Percentiles rank a stretch among this genome's conserved stretches.
These are phyloP conservation scores for Scedosporium apiospermum DNA, from an alignment of 2,329 filamentous ascomycete species.

Conservation along the genomic window DNA sequence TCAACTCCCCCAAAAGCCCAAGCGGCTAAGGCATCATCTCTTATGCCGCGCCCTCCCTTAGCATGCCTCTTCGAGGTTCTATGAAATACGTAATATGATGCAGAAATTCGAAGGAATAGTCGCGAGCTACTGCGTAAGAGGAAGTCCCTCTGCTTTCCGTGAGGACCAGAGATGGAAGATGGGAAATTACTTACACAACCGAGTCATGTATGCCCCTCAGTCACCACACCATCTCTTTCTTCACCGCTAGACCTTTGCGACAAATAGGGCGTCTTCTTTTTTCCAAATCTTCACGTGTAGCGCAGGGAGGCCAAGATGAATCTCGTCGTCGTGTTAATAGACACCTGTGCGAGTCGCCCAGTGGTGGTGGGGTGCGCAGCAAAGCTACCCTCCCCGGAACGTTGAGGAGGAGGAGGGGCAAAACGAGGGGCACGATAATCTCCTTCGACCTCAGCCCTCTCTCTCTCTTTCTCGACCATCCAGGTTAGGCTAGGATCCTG, in stretches of 20 bases:
- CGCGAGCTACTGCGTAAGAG: neutral
- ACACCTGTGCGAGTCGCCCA: neutral
- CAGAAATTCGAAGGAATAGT: neutral
- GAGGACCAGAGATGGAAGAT: neutral
- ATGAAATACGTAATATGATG: neutral
- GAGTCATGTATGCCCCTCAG: neutral
- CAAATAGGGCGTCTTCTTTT: slow-evolving; percentile 1
- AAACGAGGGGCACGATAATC: neutral
- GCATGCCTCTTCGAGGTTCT: neutral
- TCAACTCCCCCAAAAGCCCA: neutral
- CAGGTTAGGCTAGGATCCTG: neutral
- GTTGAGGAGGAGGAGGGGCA: neutral
- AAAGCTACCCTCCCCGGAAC: neutral
- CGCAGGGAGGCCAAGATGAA: neutral
- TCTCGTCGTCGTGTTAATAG: neutral
- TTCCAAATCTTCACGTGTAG: neutral
- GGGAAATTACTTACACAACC: neutral
- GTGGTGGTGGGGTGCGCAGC: neutral
- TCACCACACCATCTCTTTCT: neutral
- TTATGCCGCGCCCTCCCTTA: neutral
- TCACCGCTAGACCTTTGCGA: slow-evolving; percentile 5
- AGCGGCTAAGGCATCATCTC: neutral
- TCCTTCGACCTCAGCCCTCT: neutral
- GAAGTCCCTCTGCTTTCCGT: neutral
- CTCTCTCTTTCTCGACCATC: neutral